Evolutionary conservation across 75 land plant genomes (phyloP), one percentile per base, ranked within the genome.

Genomic region (Pseudotsuga menziesii): DNA sequence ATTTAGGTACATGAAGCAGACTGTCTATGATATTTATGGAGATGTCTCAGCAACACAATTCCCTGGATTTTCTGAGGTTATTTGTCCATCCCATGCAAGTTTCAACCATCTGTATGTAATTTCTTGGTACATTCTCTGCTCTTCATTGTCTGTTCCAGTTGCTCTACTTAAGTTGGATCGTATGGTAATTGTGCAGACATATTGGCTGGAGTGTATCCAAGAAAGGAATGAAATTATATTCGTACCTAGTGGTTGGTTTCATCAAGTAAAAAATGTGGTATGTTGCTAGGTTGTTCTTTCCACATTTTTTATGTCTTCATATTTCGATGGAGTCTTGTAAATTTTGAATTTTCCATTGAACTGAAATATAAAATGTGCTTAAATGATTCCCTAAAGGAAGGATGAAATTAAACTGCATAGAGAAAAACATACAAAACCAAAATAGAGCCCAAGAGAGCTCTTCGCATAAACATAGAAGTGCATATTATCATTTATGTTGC

Each of bases 231-330:
- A 94, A 75, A 82, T 94, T 58, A 80, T 94, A 52, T 94, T 94
- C 84, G 95, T 94, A 26, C 97, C 97, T 8, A 92, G 95, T 84
- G 95, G 95, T 44, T 94, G 97, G 97, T 94, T 83, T 79, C 97
- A 94, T 83, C 97, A 94, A 87, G 97, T 94, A 58, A 91, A 82
- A 81, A 94, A 94, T 80, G 77, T 88, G 89, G 97, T 90, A 88
- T 22, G 70, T 39, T 55, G 79, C 54, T 26, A 23, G 22, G 23
- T 69, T 0, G 11, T 69, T 19, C 71, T 36, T 48, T 48, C 23
- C 25, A 64, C 41, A 32, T 17, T 64, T 48, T 64, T 64, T 7
- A 64, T 35, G 69, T 29, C 72, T 0, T 41, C 39, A 36, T 69
- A 41, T n/a, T 39, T 69, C 20, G 8, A 39, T 9, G 20, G 54